Conservation (phyloP, 257 asterid species). For the Solanum acaule region DNA sequence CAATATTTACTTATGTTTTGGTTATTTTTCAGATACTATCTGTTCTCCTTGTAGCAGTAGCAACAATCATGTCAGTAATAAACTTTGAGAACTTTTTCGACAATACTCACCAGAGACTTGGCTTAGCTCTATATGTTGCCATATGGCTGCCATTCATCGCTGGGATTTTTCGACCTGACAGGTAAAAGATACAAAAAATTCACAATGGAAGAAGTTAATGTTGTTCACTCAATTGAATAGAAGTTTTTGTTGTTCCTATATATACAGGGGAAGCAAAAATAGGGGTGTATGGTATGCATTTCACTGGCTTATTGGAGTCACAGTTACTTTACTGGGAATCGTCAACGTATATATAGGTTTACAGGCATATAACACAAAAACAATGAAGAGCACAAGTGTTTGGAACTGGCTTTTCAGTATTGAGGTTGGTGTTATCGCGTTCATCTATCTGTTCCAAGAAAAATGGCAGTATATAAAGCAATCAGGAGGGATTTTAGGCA, state of each 20-base stretch:
- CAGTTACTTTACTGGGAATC: conserved; percentile 55
- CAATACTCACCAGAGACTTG: conserved; percentile 73
- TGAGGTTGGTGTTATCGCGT: conserved; percentile 37
- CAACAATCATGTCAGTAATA: conserved; percentile 59
- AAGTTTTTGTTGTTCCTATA: conserved; percentile 2
- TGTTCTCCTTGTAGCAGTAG: conserved; percentile 64
- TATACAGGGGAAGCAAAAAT: conserved; percentile 58
- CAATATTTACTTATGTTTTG: background rate
- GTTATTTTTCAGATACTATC: conserved; percentile 37
- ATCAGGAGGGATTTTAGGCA: conserved; percentile 37
- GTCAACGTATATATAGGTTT: conserved; percentile 71
- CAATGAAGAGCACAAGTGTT: conserved; percentile 31
- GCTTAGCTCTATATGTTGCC: conserved; percentile 56
- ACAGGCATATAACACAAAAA: conserved; percentile 57
- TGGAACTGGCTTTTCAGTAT: conserved; percentile 58
- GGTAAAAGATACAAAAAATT: conserved; percentile 23
- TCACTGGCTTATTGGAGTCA: conserved; percentile 75
- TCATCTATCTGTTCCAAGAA: conserved; percentile 69
- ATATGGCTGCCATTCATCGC: conserved; percentile 61
- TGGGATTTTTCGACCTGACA: conserved; percentile 61
- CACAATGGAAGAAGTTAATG: background rate
- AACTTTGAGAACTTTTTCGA: conserved; percentile 68
- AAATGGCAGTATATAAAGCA: conserved; percentile 59
- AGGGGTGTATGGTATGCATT: conserved; percentile 58
- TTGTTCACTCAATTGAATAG: background rate